phyloP scores from a whole-genome alignment of 495 filamentous ascomycete species.

The Podospora anserina region DNA sequence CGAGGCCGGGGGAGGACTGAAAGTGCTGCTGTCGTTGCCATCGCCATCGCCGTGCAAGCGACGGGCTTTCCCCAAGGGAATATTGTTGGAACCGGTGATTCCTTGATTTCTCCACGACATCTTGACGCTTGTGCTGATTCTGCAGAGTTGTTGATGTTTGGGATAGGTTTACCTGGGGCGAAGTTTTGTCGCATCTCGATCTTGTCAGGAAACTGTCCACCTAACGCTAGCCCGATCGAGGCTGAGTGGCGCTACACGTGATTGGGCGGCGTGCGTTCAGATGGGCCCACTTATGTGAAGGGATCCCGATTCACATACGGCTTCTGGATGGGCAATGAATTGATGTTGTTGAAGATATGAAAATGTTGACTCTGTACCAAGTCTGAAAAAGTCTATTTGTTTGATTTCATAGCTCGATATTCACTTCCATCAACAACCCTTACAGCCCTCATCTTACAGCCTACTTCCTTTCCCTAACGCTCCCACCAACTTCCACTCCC shows the following conservation, averaged over 20 bases:
- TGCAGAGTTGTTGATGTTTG: background rate
- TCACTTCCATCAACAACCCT: too few relatives aligned
- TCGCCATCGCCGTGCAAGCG: conserved; percentile 71
- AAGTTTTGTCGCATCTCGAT: background rate
- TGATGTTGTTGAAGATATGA: background rate
- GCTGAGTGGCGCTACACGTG: background rate
- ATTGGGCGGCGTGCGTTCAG: background rate
- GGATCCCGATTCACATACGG: too few relatives aligned
- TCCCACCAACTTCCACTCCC: too few relatives aligned
- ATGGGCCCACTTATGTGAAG: background rate
- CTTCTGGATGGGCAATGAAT: too few relatives aligned
- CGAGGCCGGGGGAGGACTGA: conserved; percentile 7
- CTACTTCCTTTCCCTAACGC: background rate
- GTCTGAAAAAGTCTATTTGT: too few relatives aligned
- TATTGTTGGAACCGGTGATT: conserved; percentile 97
- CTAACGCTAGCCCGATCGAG: conserved; percentile 1
- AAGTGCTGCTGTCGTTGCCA: conserved; percentile 39
- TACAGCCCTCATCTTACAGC: too few relatives aligned
- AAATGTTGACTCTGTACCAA: background rate
- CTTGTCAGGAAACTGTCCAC: background rate
- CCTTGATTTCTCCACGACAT: conserved; percentile 96
- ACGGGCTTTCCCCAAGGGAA: conserved; percentile 83
- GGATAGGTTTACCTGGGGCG: background rate
- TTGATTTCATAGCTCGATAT: too few relatives aligned
- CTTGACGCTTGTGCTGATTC: conserved; percentile 22